Conservation (phyloP, 306 rosid genomes). For the Medicago arabica region DNA sequence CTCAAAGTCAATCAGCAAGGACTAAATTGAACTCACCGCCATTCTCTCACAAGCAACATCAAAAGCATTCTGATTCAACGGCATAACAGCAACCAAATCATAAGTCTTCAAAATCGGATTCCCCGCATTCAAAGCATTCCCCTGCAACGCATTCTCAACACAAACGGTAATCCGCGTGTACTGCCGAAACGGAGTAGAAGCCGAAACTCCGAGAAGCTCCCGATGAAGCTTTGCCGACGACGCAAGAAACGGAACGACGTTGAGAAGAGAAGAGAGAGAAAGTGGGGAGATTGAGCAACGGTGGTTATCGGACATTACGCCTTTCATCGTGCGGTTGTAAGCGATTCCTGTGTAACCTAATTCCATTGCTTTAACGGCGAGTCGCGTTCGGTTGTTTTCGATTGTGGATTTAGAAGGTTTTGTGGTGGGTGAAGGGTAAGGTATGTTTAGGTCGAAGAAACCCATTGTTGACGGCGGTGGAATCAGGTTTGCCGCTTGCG, state of each 20-base stretch:
- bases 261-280: slow-evolving; percentile 70
- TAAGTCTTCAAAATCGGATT: slow-evolving; percentile 85
- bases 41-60: slow-evolving; percentile 77
- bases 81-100: slow-evolving; percentile 77
- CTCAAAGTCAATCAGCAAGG: background rate
- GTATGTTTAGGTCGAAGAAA: slow-evolving; percentile 86
- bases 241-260: slow-evolving; percentile 65
- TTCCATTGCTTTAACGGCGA: slow-evolving; percentile 76
- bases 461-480: slow-evolving; percentile 50
- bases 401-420: slow-evolving; percentile 44
- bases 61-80: slow-evolving; percentile 64
- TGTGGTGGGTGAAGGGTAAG: slow-evolving; percentile 51
- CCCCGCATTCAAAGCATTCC: slow-evolving; percentile 68
- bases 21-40: slow-evolving; percentile 58
- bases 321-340: slow-evolving; percentile 78
- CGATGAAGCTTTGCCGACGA: slow-evolving; percentile 78
- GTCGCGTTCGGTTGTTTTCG: slow-evolving; percentile 57
- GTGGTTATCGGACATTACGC: slow-evolving; percentile 86
- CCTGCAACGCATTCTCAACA: slow-evolving; percentile 52
- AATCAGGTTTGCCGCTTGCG: background rate
- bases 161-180: slow-evolving; percentile 85
- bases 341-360: slow-evolving; percentile 90
- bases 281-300: slow-evolving; percentile 75
- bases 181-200: slow-evolving; percentile 77
- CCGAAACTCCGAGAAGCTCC: slow-evolving; percentile 61